Conservation (phyloP, 2,329 filamentous ascomycete genomes). For the Colletotrichum higginsianum region DNA sequence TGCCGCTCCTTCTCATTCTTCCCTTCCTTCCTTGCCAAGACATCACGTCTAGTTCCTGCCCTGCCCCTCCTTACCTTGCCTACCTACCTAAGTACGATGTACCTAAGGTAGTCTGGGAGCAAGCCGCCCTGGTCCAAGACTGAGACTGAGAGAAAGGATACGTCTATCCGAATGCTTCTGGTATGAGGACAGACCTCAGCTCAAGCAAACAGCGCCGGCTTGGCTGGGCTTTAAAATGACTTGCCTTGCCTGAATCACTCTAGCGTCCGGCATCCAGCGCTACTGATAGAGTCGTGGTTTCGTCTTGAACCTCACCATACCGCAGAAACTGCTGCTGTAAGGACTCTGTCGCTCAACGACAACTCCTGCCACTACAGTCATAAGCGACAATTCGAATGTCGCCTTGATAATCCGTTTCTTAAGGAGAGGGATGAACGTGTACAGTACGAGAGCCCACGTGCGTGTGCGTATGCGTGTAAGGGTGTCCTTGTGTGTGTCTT, state of each 20-base stretch:
- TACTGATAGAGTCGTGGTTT: neutral
- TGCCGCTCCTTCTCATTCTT: constrained; percentile 2
- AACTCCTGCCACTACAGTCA: neutral
- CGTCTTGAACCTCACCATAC: constrained; percentile 8
- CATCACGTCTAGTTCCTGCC: constrained; percentile 14
- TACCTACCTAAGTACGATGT: too few species aligned
- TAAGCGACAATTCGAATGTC: neutral
- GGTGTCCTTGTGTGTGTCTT: neutral
- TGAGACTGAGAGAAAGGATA: neutral
- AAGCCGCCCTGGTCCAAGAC: neutral
- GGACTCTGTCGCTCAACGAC: neutral
- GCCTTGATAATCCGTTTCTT: too few species aligned
- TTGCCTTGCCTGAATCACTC: constrained; percentile 10
- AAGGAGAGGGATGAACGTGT: too few species aligned
- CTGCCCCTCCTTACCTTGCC: neutral
- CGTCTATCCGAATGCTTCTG: neutral
- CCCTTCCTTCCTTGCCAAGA: neutral
- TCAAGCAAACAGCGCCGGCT: neutral
- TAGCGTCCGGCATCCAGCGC: constrained; percentile 17
- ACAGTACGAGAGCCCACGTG: too few species aligned
- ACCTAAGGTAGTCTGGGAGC: neutral
- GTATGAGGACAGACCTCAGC: neutral
- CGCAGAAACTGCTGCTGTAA: neutral
- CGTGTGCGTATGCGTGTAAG: too few species aligned
- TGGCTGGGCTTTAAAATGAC: neutral